These are phyloP conservation scores for Oryza rufipogon DNA, from an alignment of 176 grass and related monocot genomes.

Conservation along the genomic window DNA sequence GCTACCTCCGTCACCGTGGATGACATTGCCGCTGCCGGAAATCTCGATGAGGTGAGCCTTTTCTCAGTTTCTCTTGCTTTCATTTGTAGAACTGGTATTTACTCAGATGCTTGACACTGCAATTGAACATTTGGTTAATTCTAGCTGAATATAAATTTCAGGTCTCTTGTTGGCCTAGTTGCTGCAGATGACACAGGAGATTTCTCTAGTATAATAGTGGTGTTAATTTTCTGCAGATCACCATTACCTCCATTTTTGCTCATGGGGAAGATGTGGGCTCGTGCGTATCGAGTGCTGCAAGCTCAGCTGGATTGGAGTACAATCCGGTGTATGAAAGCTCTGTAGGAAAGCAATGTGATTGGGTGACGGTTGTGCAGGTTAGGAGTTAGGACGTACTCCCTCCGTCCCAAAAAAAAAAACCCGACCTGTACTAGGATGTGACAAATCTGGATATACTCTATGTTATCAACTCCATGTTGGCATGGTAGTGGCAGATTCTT, in stretches of 20 bases:
- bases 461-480: not conserved
- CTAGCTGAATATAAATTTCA: not conserved
- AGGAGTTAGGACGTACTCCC: not conserved
- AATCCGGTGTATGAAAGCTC: conserved; percentile 66
- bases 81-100: not conserved
- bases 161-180: not conserved
- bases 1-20: conserved; percentile 76
- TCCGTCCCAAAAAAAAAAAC: too few species aligned
- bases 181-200: not conserved
- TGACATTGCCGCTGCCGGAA: conserved; percentile 63
- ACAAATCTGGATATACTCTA: too few species aligned
- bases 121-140: not conserved
- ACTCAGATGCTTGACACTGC: not conserved
- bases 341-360: conserved; percentile 69
- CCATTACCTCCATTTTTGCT: conserved; percentile 66
- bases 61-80: not conserved
- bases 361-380: conserved; percentile 73
- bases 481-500: not conserved
- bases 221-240: conserved; percentile 46
- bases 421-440: too few species aligned
- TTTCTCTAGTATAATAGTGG: not conserved
- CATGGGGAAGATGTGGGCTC: conserved; percentile 58
- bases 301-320: conserved; percentile 71
- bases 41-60: conserved; percentile 67
- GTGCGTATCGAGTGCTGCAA: conserved; percentile 53